These are phyloP conservation scores for Aphanomyces stellatus DNA, from an alignment of 352 stramenopile genomes.

Conservation along the genomic window DNA sequence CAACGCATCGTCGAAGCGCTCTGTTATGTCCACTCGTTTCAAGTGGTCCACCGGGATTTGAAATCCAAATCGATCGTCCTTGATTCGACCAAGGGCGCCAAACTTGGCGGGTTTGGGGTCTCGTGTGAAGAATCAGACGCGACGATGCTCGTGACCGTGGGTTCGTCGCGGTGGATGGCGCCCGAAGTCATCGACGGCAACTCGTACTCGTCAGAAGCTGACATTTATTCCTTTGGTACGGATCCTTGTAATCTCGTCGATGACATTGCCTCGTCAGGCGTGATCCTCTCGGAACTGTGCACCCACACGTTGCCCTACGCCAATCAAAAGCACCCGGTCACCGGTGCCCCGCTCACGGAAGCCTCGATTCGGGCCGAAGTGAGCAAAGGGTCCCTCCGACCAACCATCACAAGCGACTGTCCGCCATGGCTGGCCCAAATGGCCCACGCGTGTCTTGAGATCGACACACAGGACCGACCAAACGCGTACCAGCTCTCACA, in stretches of 20 bases:
- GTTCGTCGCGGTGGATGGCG: constrained; percentile 28
- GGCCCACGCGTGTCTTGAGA: neutral
- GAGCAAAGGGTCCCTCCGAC: neutral
- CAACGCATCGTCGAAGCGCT: neutral
- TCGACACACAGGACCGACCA: neutral
- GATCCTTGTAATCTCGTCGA: neutral
- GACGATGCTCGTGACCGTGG: constrained; percentile 39
- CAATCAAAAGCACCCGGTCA: constrained; percentile 23
- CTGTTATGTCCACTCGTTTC: neutral
- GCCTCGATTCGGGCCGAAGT: neutral
- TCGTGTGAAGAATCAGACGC: constrained; percentile 33
- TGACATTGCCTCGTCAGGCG: constrained; percentile 1
- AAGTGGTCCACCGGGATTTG: constrained; percentile 2
- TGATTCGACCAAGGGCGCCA: constrained; percentile 23
- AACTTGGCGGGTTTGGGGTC: constrained; percentile 51
- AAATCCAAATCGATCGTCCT: neutral
- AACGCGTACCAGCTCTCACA: neutral
- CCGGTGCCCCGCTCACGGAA: neutral
- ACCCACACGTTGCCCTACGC: constrained; percentile 43
- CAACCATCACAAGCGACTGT: neutral
- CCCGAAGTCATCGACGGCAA: constrained; percentile 24
- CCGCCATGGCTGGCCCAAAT: neutral
- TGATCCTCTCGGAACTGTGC: constrained; percentile 47
- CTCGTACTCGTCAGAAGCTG: constrained; percentile 22
- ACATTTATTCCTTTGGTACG: constrained; percentile 27